These are phyloP conservation scores for Alectoria sarmentosa DNA, from an alignment of 495 filamentous ascomycete genomes.

Conservation along the genomic window DNA sequence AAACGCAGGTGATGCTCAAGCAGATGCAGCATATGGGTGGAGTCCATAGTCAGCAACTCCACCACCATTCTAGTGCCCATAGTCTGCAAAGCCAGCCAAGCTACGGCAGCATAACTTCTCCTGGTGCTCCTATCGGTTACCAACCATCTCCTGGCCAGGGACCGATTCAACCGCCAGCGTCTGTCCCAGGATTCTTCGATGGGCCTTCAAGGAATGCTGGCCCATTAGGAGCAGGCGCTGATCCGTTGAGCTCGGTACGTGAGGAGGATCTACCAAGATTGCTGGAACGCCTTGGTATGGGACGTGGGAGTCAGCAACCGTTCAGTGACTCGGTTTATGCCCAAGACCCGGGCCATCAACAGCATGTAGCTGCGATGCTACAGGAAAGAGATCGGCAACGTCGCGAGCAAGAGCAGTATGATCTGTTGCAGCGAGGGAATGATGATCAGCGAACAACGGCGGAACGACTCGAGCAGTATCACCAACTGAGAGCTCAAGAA, in stretches of 20 bases:
- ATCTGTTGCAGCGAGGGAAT: slow-evolving; percentile 36
- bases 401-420: slow-evolving; percentile 57
- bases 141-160: slow-evolving; percentile 67
- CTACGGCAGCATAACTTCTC: slow-evolving; percentile 87
- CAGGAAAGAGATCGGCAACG: slow-evolving; percentile 55
- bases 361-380: slow-evolving; percentile 53
- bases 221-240: slow-evolving; percentile 46
- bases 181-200: slow-evolving; percentile 69
- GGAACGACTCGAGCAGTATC: slow-evolving; percentile 58
- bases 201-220: slow-evolving; percentile 40
- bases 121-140: slow-evolving; percentile 66
- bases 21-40: slow-evolving; percentile 51
- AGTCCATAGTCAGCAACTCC: slow-evolving; percentile 55
- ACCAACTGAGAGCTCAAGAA: slow-evolving; percentile 50
- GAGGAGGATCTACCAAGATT: slow-evolving; percentile 56
- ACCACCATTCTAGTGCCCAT: slow-evolving; percentile 90
- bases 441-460: slow-evolving; percentile 48
- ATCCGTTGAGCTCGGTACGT: slow-evolving; percentile 40
- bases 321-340: slow-evolving; percentile 51
- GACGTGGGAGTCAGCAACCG: slow-evolving; percentile 45
- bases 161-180: slow-evolving; percentile 51
- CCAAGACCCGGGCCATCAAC: slow-evolving; percentile 47
- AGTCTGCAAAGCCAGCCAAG: slow-evolving; percentile 95
- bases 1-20: slow-evolving; percentile 73
- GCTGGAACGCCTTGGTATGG: slow-evolving; percentile 53